Evolutionary conservation across 208 protist genomes (phyloP), one percentile per base, ranked within the genome.

Genomic region (Trypanosoma vivax): DNA sequence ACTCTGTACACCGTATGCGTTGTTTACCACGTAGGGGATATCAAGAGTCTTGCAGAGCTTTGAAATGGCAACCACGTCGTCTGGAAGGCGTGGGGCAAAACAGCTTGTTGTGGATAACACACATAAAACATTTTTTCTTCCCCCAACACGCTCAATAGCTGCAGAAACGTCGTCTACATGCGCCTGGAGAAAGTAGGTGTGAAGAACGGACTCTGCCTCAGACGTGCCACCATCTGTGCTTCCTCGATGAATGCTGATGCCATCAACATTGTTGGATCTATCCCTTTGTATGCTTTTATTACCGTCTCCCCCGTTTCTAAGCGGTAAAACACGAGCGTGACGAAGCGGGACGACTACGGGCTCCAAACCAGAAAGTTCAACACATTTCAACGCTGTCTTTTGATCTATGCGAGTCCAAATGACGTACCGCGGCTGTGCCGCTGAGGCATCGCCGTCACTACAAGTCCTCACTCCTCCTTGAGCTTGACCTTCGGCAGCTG

Each of bases 41-140:
- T 69, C 63, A 7, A 69, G 48, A 19, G 47, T 7, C 39, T 76
- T 69, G 68, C 96, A 99, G 23, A 99, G 45, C 37, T 77, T 50
- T 2, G 90, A 72, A 1, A 99, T 80, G 29, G 85, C 87, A 1
- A 97, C 51, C 2, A 98, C 69, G 50, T 92, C 71, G 60, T 99
- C 98, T 2, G 96, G 96, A 6, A 84, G 63, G 7, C 98, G 79
- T 18, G 98, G 98, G 1, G 98, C 95, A 71, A 99, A 99, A 71
- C 97, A 99, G 66, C 82, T 96, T 5, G 97, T 98, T 0, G 97
- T 99, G 30, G 88, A 88, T n/a, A 99, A 46, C 2, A 99, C 90
- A 65, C 94, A 97, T 16, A 97, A 50, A 3, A 99, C 81, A 19
- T 72, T 46, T 1, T 88, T 69, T 2, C 64, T 59, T 0, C 73